phyloP scores from a whole-genome alignment of 2,329 filamentous ascomycete species.

The Cladosporium sphaerospermum region DNA sequence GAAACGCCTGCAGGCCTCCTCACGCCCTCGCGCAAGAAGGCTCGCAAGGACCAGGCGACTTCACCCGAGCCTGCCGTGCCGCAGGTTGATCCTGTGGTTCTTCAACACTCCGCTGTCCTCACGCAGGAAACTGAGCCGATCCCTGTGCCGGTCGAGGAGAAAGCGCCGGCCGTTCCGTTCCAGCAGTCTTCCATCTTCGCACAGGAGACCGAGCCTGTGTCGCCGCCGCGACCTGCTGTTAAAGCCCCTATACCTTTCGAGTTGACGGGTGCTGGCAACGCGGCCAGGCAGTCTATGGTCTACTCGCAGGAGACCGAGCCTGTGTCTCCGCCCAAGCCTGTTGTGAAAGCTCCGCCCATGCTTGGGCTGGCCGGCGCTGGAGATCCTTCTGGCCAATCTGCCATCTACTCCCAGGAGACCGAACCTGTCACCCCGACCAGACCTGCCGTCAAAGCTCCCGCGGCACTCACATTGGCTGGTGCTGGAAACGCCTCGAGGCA shows the following conservation, averaged over 20 bases:
- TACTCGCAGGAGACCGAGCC: conserved; percentile 20
- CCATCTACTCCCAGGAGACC: conserved; percentile 19
- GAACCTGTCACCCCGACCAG: conserved; percentile 15
- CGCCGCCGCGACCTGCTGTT: conserved; percentile 4
- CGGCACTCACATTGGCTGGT: conserved; percentile 8
- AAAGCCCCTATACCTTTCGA: neutral
- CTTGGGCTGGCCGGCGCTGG: neutral
- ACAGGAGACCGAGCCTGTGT: conserved; percentile 32
- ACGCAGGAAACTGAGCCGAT: conserved; percentile 7
- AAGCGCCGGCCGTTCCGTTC: conserved; percentile 7
- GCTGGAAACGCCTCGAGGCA: neutral
- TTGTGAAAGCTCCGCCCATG: too few species aligned
- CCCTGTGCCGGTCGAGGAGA: conserved; percentile 1
- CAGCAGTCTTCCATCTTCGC: conserved; percentile 33
- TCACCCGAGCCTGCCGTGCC: neutral
- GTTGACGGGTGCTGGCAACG: neutral
- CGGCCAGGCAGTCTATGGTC: conserved; percentile 11
- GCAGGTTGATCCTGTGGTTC: neutral
- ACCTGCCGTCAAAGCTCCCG: conserved; percentile 4
- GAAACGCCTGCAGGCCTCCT: neutral
- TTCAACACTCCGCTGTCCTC: conserved; percentile 5
- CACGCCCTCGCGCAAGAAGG: neutral
- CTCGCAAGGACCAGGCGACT: neutral
- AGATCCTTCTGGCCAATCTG: neutral
- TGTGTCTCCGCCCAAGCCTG: conserved; percentile 7